Conservation (phyloP, 2,329 filamentous ascomycete species). For the Penicillium verrucosum region DNA sequence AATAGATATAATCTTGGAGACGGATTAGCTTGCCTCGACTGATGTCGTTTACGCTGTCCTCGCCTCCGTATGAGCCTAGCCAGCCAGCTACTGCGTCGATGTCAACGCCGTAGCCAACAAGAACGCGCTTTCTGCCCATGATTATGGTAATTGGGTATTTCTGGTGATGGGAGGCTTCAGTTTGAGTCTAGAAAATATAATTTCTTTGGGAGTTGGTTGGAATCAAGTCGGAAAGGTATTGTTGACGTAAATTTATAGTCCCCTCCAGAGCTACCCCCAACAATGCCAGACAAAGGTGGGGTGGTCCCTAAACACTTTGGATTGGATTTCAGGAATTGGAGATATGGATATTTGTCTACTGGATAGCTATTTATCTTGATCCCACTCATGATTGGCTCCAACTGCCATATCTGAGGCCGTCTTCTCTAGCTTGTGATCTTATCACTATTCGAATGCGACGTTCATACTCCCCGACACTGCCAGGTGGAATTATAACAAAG, state of each 20-base stretch:
- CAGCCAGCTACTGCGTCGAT: constrained; percentile 35
- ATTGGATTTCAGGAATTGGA: too few relatives aligned
- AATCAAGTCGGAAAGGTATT: background rate
- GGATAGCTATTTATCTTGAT: background rate
- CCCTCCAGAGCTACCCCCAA: background rate
- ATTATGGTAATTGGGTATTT: background rate
- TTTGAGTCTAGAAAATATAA: background rate
- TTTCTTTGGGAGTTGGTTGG: background rate
- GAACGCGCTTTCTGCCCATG: constrained; percentile 21
- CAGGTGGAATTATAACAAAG: background rate
- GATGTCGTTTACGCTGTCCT: constrained; percentile 33
- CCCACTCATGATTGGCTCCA: background rate
- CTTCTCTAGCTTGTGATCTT: background rate
- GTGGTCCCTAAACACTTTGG: background rate
- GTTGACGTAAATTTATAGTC: background rate
- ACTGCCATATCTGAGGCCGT: background rate
- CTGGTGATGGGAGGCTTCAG: background rate
- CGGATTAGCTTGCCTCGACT: constrained; percentile 23
- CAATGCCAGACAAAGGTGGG: background rate
- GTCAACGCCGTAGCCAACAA: constrained; percentile 32
- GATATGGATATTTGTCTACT: background rate
- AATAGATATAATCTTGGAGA: background rate
- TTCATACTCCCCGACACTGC: background rate
- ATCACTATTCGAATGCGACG: background rate
- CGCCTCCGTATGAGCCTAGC: constrained; percentile 34